Base-by-base conservation (phyloP, 2,329 filamentous ascomycete species). In the Aspergillus proliferans region DNA sequence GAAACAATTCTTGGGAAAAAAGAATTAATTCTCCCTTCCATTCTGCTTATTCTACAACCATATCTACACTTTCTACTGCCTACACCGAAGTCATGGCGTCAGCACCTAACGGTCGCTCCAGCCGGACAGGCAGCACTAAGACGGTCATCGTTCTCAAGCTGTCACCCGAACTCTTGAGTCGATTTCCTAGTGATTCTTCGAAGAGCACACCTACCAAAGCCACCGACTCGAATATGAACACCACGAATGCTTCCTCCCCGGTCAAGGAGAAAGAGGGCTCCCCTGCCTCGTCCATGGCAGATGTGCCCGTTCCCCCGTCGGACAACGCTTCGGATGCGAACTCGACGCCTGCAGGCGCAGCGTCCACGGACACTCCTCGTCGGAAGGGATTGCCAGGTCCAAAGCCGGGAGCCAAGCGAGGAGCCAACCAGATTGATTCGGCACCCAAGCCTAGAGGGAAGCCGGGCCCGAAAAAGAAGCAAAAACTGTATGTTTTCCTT, bases 401-500 rank as follows among this genome's bases (percentile, higher is more conserved):
- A 19, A 86, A 86, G 59, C 76, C 81, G 36, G 81, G 77, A 48
- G 77, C 76, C 50, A 86, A 87, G 71, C 77, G 83, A 64, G 71
- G 71, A 52, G 67, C 70, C 50, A 72, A 70, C 61, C 76, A 71
- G 70, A 73, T 67, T 62, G 70, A 73, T 62, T 87, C 91, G 55
- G 77, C 75, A 30, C 76, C 84, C n/a, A 90, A 87, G 70, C 77
- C 84, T 47, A 78, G 88, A 66, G 87, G 87, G 65, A 94, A 95
- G 75, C 92, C 93, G 6, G 92, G 92, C 6, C 92, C 92, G 0
- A 97, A 96, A 81, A 95, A 96, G 82, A 95, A 94, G 76, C 85
- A 87, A 57, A 85, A 87, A 78, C 73, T 95, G 92, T 96, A 86
- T 74, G 90, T 86, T 36, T 6, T 21, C 10, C 19, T 40, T 10